phyloP scores from a whole-genome alignment of 140 eudicot genomes.

The Ambrosia hybrid region DNA sequence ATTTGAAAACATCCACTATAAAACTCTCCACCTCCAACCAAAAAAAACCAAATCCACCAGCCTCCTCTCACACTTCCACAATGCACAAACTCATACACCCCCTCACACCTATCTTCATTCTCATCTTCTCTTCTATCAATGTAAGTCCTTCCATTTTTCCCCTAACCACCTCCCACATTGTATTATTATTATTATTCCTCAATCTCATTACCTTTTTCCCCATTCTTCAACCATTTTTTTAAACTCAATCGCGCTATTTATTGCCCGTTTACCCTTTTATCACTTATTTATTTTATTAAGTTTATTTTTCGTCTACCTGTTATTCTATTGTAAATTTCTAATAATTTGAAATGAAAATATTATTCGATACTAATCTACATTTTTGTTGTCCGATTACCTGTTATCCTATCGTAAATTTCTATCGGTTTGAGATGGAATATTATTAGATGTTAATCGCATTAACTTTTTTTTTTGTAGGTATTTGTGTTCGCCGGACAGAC shows the following conservation, averaged over 20 bases:
- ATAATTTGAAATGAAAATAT: too few species aligned
- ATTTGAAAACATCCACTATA: slow-evolving; percentile 38
- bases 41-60: slow-evolving; percentile 35
- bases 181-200: background rate
- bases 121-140: slow-evolving; percentile 35
- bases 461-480: slow-evolving; percentile 33
- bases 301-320: too few species aligned
- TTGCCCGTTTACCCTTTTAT: too few species aligned
- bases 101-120: slow-evolving; percentile 33
- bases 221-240: too few species aligned
- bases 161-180: slow-evolving; percentile 19
- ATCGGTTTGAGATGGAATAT: too few species aligned
- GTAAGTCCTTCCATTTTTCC: slow-evolving; percentile 31
- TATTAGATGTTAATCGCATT: too few species aligned
- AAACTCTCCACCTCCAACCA: slow-evolving; percentile 37
- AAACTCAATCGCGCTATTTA: too few species aligned
- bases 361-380: too few species aligned
- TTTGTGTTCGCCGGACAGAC: slow-evolving; percentile 27
- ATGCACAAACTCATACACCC: slow-evolving; percentile 28
- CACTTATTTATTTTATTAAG: too few species aligned
- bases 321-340: too few species aligned
- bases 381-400: too few species aligned
- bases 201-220: background rate
- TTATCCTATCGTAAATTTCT: too few species aligned
- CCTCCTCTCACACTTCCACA: slow-evolving; percentile 28